Percentiles rank a stretch among this genome's conserved stretches.
These are phyloP conservation scores for Rhizophora apiculata DNA, from an alignment of 345 rosid genomes.

Conservation along the genomic window DNA sequence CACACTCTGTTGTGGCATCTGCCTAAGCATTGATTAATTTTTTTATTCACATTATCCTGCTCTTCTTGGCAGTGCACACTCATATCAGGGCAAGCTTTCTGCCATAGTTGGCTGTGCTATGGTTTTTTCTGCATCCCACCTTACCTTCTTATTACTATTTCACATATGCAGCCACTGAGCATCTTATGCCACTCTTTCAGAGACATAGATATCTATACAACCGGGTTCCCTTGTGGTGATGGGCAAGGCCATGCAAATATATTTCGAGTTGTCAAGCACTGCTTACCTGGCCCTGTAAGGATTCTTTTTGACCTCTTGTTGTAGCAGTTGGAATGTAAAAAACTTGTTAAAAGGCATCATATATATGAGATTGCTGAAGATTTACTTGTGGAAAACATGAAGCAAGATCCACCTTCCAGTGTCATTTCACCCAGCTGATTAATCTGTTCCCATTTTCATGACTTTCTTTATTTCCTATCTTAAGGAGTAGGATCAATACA, in stretches of 20 bases:
- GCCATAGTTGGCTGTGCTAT: background rate
- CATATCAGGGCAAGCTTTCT: background rate
- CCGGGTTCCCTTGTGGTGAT: constrained; percentile 85
- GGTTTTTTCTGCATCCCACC: background rate
- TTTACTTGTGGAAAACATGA: too few relatives aligned
- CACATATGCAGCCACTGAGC: constrained; percentile 76
- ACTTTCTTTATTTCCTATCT: constrained; percentile 1
- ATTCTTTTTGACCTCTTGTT: constrained; percentile 15
- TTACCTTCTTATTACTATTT: constrained; percentile 14
- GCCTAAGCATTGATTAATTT: background rate
- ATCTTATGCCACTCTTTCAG: constrained; percentile 77
- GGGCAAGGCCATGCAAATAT: constrained; percentile 79
- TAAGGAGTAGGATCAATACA: background rate
- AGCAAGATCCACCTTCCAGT: constrained; percentile 1
- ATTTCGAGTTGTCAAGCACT: constrained; percentile 86
- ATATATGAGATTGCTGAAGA: too few relatives aligned
- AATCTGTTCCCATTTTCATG: background rate
- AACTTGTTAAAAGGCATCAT: too few relatives aligned
- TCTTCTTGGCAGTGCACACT: background rate
- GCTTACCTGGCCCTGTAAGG: constrained; percentile 97
- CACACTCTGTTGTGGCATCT: background rate
- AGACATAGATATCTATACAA: constrained; percentile 76
- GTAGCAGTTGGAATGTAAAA: constrained; percentile 11
- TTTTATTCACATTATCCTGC: background rate
- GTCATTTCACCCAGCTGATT: constrained; percentile 4